phyloP scores from a whole-genome alignment of 208 protist genomes.

The Lotmaria passim region DNA sequence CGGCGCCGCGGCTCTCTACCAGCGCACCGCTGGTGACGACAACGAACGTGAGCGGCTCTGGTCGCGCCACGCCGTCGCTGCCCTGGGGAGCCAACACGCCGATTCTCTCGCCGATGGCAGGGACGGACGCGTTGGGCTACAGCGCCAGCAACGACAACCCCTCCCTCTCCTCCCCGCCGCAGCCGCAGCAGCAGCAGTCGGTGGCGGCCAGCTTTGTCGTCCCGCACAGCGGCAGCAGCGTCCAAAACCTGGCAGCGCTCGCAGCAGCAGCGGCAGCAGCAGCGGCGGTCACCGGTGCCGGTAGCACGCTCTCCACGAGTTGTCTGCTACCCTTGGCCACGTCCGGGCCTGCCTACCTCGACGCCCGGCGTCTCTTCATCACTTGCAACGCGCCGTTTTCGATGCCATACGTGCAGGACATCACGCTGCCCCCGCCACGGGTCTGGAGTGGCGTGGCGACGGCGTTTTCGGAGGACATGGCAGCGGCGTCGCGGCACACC shows the following conservation, averaged over 20 bases:
- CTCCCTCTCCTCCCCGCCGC: not conserved
- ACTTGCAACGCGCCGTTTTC: conserved; percentile 78
- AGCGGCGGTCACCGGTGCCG: conserved; percentile 1
- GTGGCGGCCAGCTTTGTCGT: not conserved
- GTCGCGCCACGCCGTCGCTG: conserved; percentile 8
- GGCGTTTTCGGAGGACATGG: conserved; percentile 34
- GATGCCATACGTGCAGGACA: conserved; percentile 74
- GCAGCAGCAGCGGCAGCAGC: conserved; percentile 7
- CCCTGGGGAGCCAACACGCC: conserved; percentile 24
- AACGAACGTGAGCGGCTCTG: conserved; percentile 10
- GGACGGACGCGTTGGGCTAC: not conserved
- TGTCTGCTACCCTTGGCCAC: conserved; percentile 3
- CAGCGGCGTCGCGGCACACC: conserved; percentile 22
- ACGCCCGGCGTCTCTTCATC: conserved; percentile 60
- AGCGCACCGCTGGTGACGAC: conserved; percentile 21
- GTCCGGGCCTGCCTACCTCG: conserved; percentile 29
- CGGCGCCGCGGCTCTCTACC: not conserved
- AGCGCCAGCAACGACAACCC: conserved; percentile 1
- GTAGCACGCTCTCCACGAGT: conserved; percentile 3
- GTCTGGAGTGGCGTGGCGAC: conserved; percentile 35
- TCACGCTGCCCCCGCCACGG: conserved; percentile 35
- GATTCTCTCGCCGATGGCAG: conserved; percentile 17
- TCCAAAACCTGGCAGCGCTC: conserved; percentile 8
- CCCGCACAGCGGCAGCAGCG: conserved; percentile 28
- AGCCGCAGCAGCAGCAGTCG: conserved; percentile 14